Conservation (phyloP, 768 basidiomycete genomes). For the Dioszegia hungarica region DNA sequence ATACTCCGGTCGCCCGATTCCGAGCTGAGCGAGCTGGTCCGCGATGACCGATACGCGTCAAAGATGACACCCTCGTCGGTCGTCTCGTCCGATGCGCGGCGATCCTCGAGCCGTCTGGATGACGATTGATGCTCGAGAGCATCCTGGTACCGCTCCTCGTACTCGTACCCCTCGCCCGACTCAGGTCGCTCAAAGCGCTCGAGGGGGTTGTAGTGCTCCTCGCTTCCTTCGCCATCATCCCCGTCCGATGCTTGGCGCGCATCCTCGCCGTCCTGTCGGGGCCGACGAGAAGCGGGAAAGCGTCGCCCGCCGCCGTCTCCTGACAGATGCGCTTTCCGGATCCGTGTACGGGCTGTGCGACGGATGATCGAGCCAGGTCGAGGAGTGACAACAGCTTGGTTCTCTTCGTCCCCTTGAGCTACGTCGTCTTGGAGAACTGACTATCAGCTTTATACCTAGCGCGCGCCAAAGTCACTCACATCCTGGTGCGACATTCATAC, state of each 20-base stretch:
- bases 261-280: conserved; percentile 41
- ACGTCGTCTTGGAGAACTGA: conserved; percentile 38
- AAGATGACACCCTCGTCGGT: conserved; percentile 77
- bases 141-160: conserved; percentile 51
- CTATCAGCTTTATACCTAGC: background rate
- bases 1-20: conserved; percentile 21
- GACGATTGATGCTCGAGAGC: background rate
- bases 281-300: conserved; percentile 56
- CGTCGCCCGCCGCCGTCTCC: conserved; percentile 80
- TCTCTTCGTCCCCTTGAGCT: conserved; percentile 61
- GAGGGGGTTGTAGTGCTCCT: background rate
- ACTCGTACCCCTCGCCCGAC: conserved; percentile 36
- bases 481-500: conserved; percentile 76
- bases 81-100: conserved; percentile 54
- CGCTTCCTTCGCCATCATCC: conserved; percentile 7
- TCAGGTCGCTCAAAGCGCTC: background rate
- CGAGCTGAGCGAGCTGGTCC: conserved; percentile 26
- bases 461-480: conserved; percentile 56
- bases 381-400: conserved; percentile 81
- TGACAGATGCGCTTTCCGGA: conserved; percentile 72
- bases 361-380: conserved; percentile 84
- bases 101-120: conserved; percentile 41
- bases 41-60: conserved; percentile 61
- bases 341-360: conserved; percentile 88
- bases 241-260: conserved; percentile 7